phyloP scores from a whole-genome alignment of 1,284 basidiomycete genomes.

The Stygiomarasmius scandens region DNA sequence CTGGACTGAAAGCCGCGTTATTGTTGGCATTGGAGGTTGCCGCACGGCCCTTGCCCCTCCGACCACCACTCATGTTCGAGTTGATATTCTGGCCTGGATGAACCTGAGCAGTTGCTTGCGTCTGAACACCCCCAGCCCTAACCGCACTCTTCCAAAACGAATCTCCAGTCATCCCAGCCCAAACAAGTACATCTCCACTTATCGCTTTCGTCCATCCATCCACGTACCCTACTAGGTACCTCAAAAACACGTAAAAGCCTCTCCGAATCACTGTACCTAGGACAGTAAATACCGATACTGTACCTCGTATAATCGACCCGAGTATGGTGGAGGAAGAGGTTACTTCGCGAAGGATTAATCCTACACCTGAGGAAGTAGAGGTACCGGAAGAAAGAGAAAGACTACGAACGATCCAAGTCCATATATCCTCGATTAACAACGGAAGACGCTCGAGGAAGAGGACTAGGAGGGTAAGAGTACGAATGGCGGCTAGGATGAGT shows the following conservation, averaged over 20 bases:
- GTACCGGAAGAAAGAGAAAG: too few species aligned
- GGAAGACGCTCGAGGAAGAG: slow-evolving; percentile 57
- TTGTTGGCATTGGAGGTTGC: too few species aligned
- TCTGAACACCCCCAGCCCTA: slow-evolving; percentile 62
- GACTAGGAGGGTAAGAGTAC: slow-evolving; percentile 52
- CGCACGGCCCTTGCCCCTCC: slow-evolving; percentile 54
- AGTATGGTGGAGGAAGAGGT: too few species aligned
- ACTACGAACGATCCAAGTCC: too few species aligned
- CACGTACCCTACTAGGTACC: slow-evolving; percentile 63
- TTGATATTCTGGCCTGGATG: slow-evolving; percentile 43
- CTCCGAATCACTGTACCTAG: slow-evolving; percentile 7
- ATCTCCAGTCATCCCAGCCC: slow-evolving; percentile 85
- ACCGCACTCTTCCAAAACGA: slow-evolving; percentile 80
- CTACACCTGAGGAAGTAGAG: too few species aligned
- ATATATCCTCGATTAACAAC: slow-evolving; percentile 43
- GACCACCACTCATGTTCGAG: slow-evolving; percentile 42
- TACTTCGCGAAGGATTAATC: neutral
- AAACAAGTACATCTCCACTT: slow-evolving; percentile 83
- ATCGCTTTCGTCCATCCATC: slow-evolving; percentile 51
- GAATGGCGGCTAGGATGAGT: slow-evolving; percentile 73
- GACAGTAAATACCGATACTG: neutral
- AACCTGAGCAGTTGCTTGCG: too few species aligned
- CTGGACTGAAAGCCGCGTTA: too few species aligned
- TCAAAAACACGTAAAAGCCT: slow-evolving; percentile 43
- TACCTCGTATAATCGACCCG: too few species aligned